These are phyloP conservation scores for Magnaporthiopsis rhizophila DNA, from an alignment of 2,329 filamentous ascomycete genomes.

Conservation along the genomic window DNA sequence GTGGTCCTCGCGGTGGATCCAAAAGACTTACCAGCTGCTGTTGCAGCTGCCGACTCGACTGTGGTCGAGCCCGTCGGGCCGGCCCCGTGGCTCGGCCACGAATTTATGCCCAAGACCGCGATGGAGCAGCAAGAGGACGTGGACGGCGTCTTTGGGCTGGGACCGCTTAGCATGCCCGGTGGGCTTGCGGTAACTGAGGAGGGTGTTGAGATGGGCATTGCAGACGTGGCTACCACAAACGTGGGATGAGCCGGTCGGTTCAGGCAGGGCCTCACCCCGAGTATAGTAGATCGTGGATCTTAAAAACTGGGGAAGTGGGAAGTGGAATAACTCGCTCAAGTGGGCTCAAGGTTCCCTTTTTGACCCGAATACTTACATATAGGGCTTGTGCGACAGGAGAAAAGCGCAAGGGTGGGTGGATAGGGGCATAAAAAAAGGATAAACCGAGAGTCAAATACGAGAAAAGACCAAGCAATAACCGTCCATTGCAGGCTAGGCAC, in stretches of 20 bases:
- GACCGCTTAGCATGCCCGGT: conserved; percentile 37
- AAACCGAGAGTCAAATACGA: not conserved
- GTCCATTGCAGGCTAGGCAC: not conserved
- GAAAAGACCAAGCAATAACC: not conserved
- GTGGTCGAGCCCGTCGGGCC: not conserved
- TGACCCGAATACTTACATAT: not conserved
- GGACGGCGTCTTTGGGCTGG: conserved; percentile 26
- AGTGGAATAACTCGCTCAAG: not conserved
- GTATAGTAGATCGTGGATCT: not conserved
- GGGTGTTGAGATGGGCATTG: conserved; percentile 25
- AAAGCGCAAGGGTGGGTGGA: not conserved
- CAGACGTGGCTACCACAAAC: not conserved
- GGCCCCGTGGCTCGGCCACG: not conserved
- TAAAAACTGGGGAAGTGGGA: not conserved
- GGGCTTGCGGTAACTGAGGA: conserved; percentile 51
- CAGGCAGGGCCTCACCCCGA: not conserved
- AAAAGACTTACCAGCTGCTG: not conserved
- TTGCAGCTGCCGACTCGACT: not conserved
- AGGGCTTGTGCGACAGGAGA: not conserved
- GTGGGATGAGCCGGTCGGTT: not conserved
- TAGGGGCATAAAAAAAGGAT: not conserved
- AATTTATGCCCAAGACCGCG: conserved; percentile 9
- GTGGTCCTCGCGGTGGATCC: conserved; percentile 8
- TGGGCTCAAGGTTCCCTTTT: not conserved
- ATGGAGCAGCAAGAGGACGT: conserved; percentile 25